phyloP scores from a whole-genome alignment of 2,329 filamentous ascomycete species.

The Fusarium domesticum region DNA sequence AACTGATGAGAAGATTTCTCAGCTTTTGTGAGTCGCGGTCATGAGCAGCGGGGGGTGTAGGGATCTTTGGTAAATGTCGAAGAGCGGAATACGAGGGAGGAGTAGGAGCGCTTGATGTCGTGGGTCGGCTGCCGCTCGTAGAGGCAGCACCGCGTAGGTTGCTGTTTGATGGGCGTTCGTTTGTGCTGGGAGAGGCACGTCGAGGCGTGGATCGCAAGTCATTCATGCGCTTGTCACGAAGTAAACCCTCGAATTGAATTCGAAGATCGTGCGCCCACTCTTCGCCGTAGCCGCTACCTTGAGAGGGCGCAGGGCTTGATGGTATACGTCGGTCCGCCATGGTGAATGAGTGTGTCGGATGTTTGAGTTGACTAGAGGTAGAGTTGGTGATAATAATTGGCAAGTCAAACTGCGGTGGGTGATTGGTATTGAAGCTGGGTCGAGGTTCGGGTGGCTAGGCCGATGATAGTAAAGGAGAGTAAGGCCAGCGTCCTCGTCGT shows the following conservation, averaged over 20 bases:
- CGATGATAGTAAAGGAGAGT: conserved; percentile 19
- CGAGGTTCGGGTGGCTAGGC: conserved; percentile 12
- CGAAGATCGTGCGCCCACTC: conserved; percentile 76
- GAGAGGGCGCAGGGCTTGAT: conserved; percentile 29
- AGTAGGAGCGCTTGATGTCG: conserved; percentile 44
- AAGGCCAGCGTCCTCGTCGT: conserved; percentile 7
- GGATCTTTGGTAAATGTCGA: conserved; percentile 54
- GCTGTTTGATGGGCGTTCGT: conserved; percentile 50
- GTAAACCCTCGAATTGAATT: conserved; percentile 78
- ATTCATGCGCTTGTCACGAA: conserved; percentile 84
- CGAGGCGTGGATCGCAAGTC: conserved; percentile 59
- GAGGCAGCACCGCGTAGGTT: conserved; percentile 44
- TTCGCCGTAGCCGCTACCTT: conserved; percentile 56
- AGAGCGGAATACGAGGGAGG: conserved; percentile 49
- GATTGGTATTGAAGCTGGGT: conserved; percentile 3
- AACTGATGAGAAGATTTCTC: conserved; percentile 75
- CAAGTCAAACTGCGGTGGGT: no score
- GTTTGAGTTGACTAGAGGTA: background rate
- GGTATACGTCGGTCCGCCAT: conserved; percentile 41
- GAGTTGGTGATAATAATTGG: conserved; percentile 11
- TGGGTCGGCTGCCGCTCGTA: conserved; percentile 42
- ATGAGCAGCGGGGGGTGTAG: conserved; percentile 65
- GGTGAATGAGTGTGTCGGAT: conserved; percentile 12
- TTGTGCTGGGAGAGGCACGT: conserved; percentile 55
- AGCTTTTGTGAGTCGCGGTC: conserved; percentile 72